A percentile compares a stretch with the other conserved stretches of the same genome.
phyloP scores from a whole-genome alignment of 768 basidiomycete species.

The Amanita phalloides region DNA sequence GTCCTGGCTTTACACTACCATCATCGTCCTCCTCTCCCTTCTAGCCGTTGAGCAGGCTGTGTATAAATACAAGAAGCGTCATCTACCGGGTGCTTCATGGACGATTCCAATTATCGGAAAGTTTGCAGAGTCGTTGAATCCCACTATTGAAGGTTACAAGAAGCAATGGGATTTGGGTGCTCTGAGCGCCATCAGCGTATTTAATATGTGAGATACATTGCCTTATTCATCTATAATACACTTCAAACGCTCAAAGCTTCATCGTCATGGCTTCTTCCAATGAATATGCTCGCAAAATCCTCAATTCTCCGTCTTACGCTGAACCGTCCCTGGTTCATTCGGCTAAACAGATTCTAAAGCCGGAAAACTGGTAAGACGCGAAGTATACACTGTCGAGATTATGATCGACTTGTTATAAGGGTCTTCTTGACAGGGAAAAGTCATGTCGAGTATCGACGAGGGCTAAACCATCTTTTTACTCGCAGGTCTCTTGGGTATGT shows the following conservation, averaged over 20 bases:
- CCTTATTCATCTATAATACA: background rate
- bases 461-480: slow-evolving; percentile 87
- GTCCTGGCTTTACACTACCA: slow-evolving; percentile 61
- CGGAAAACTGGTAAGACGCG: slow-evolving; percentile 73
- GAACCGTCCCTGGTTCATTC: slow-evolving; percentile 93
- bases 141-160: slow-evolving; percentile 87
- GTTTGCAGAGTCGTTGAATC: slow-evolving; percentile 86
- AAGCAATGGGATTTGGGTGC: slow-evolving; percentile 86
- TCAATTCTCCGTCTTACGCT: slow-evolving; percentile 87
- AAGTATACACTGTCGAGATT: background rate
- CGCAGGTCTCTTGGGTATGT: slow-evolving; percentile 82
- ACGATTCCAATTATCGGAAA: slow-evolving; percentile 98
- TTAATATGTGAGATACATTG: slow-evolving; percentile 73
- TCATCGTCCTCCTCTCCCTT: slow-evolving; percentile 58
- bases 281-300: slow-evolving; percentile 86
- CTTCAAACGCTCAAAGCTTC: slow-evolving; percentile 46
- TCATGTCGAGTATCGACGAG: slow-evolving; percentile 90
- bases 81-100: slow-evolving; percentile 83
- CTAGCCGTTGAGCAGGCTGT: slow-evolving; percentile 81
- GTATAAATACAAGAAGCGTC: slow-evolving; percentile 82
- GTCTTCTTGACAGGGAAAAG: slow-evolving; percentile 95
- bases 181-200: slow-evolving; percentile 85
- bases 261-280: slow-evolving; percentile 98
- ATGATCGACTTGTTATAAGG: slow-evolving; percentile 31
- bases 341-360: slow-evolving; percentile 74